Base-by-base conservation (phyloP, 129 eudicot genomes). In the Scalesia atractyloides region DNA sequence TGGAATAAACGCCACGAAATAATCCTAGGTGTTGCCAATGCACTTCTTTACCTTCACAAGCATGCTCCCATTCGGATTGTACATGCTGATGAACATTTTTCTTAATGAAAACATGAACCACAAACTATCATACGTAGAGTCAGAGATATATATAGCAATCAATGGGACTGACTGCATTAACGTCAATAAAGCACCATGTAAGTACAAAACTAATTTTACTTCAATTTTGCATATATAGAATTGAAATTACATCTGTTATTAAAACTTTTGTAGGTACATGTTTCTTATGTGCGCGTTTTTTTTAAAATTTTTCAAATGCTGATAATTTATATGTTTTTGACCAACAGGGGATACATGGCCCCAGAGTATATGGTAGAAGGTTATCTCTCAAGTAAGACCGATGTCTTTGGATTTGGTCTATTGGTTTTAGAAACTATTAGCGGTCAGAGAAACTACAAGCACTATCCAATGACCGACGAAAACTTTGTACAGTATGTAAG, bases 331-430 rank as follows among this genome's bases (percentile, higher is more conserved):
- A 22, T 57, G 64, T 11, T 11, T 1, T 57, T 24, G n/a, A 57
- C 16, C 19, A 46, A 15, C 53, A 70, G 66, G 53, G 75, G 41
- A 56, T 58, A 19, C 75, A 54, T 19, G 66, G 66, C 54, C 24
- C 66, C 75, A 0, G 66, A 70, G 52, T 39, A 20, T 70, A 19
- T 56, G 14, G 2, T 17, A 37, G 22, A 3, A 0, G 24, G 37
- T 22, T 1, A 36, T 56, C 8, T 71, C 36, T 56, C 67, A 58
- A 41, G 57, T 16, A 71, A 71, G 56, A 4, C 15, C 15, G 76
- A 71, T 41, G 76, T 57, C 56, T 71, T 57, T 11, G 62, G 44
- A 30, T 71, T 71, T 39, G 76, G 76, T 22, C 7, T 57, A 15
- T 43, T 71, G 39, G 52, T 57, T 57, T 57, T 71, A 18, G 66